A percentile compares a stretch with the other conserved stretches of the same genome.
These are phyloP conservation scores for Phytophthora kernoviae DNA, from an alignment of 352 stramenopile species.

Conservation along the genomic window DNA sequence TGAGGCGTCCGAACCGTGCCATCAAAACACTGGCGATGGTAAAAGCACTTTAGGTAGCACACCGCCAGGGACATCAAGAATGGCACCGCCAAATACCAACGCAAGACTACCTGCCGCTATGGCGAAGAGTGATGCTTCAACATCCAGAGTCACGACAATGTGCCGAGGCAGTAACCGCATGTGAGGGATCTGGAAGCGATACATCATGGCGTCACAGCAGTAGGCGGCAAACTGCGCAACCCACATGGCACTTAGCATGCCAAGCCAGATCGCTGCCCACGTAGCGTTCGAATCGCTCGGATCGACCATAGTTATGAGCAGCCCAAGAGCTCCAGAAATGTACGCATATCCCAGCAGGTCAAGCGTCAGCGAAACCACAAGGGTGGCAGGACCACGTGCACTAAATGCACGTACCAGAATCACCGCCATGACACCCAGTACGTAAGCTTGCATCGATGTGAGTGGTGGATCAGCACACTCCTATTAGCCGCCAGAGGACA, in stretches of 20 bases:
- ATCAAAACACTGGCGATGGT: constrained; percentile 85
- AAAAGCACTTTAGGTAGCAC: constrained; percentile 78
- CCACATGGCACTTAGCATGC: constrained; percentile 52
- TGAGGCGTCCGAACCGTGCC: constrained; percentile 91
- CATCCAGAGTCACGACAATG: constrained; percentile 50
- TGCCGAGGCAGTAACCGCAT: constrained; percentile 46
- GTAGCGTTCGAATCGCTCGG: constrained; percentile 28
- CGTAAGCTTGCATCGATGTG: constrained; percentile 41
- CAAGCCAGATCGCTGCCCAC: constrained; percentile 48
- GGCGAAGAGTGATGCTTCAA: constrained; percentile 50
- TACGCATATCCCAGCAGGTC: constrained; percentile 48
- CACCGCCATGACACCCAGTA: constrained; percentile 36
- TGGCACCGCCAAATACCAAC: constrained; percentile 38
- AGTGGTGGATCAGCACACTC: constrained; percentile 27
- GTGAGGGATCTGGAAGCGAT: constrained; percentile 50
- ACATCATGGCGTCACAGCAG: constrained; percentile 59
- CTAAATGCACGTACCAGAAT: constrained; percentile 32
- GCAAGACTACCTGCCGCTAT: constrained; percentile 41
- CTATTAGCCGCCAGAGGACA: constrained; percentile 29
- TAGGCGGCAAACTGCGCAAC: constrained; percentile 51
- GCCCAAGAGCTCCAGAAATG: constrained; percentile 35
- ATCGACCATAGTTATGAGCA: constrained; percentile 53
- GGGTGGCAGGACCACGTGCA: constrained; percentile 33
- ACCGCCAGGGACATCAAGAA: constrained; percentile 36
- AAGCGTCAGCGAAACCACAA: constrained; percentile 40